Evolutionary conservation across 1,139 yeast species (phyloP).

Genomic region (Neolecta irregularis): DNA sequence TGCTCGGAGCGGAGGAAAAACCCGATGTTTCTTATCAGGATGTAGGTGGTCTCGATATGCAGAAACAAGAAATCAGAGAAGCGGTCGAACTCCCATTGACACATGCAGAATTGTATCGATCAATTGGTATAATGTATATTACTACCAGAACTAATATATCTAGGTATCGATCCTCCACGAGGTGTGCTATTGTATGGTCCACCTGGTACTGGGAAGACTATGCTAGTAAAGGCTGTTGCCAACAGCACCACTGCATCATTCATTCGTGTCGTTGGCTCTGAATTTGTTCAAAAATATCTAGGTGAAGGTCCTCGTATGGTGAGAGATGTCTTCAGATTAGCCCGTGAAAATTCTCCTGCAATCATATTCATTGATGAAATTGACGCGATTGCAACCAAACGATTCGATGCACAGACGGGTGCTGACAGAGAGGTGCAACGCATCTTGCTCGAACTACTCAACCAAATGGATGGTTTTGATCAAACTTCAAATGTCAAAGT

Average conservation of each 20-base stretch:
- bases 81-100: constrained; percentile 95
- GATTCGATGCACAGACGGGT: constrained; percentile 98
- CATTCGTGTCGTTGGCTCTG: constrained; percentile 94
- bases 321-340: constrained; percentile 90
- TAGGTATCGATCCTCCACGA: constrained; percentile 79
- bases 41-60: constrained; percentile 98
- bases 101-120: constrained; percentile 89
- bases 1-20: constrained; percentile 84
- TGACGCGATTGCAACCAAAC: constrained; percentile 97
- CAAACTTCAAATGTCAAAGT: constrained; percentile 79
- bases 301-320: constrained; percentile 99
- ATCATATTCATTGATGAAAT: constrained; percentile 96
- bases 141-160: not conserved
- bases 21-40: constrained; percentile 76
- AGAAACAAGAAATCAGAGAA: constrained; percentile 94
- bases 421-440: constrained; percentile 99
- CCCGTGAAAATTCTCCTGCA: constrained; percentile 92
- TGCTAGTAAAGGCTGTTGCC: constrained; percentile 98
- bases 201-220: constrained; percentile 98
- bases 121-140: constrained; percentile 45
- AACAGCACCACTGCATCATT: constrained; percentile 90
- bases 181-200: constrained; percentile 96
- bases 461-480: constrained; percentile 99
- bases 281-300: constrained; percentile 90
- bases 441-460: constrained; percentile 82